Evolutionary conservation across 2,329 filamentous ascomycete genomes (phyloP), one percentile per base, ranked within the genome.

Genomic region (Fusarium bactridioides): DNA sequence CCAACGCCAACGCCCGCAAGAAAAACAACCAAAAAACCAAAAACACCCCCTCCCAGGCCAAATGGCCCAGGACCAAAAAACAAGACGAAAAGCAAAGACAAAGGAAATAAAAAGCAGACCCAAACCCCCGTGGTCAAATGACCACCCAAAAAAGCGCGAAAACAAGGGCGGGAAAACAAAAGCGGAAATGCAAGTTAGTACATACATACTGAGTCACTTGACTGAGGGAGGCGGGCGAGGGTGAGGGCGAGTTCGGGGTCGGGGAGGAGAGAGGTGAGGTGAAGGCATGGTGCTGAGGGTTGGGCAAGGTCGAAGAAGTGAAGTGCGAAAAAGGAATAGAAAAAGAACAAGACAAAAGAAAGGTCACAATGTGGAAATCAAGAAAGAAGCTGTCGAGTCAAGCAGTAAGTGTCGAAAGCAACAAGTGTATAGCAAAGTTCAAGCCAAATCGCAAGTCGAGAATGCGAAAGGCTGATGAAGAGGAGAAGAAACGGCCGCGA

Each of bases 351-450:
- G n/a, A 43, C 25, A 37, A 16, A 51, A 48, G 5, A 23, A 50
- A 50, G 10, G 21, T 5, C 18, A 38, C 10, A 7, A 12, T 16
- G n/a, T 3, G 18, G 37, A 19, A 55, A 16, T 15, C 1, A 33
- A 29, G n/a, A 23, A 41, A 45, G 27, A 55, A 41, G 58, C 44
- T 69, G 58, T 57, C 19, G 37, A 40, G 25, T 2, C 38, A 37
- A 63, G 40, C 27, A 12, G n/a, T 69, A 29, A 69, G 65, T 69
- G 16, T 48, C n/a, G 35, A 48, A 27, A 64, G 65, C 35, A 69
- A 50, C 4, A 23, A 27, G n/a, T 48, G 64, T 58, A 25, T 69
- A 69, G 66, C 64, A 69, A 69, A 41, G 21, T 25, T 47, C 45
- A 53, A 29, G 29, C 15, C n/a, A 68, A 44, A 35, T 62, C 64